Evolutionary conservation across 1,284 basidiomycete genomes (phyloP).

Genomic region (Trichosporon faecale): DNA sequence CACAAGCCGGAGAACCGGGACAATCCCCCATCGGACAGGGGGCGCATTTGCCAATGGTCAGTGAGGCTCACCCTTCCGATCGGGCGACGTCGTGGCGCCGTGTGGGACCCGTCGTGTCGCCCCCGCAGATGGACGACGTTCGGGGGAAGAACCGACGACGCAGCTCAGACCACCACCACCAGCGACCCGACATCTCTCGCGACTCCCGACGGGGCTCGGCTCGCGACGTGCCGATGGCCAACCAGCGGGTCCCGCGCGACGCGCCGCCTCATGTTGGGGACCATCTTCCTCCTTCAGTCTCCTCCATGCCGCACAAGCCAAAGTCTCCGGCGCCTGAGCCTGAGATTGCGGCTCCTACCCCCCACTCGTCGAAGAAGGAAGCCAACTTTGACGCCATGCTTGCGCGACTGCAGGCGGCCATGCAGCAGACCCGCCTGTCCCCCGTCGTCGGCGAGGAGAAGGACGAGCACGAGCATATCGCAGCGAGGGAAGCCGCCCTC

Average conservation of each 20-base stretch:
- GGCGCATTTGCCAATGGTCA: background rate
- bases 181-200: background rate
- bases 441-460: constrained; percentile 27
- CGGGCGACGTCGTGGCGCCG: constrained; percentile 17
- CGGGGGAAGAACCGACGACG: background rate
- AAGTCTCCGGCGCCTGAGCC: background rate
- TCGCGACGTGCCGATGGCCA: background rate
- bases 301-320: background rate
- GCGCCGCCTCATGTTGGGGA: constrained; percentile 13
- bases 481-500: background rate
- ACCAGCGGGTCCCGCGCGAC: constrained; percentile 7
- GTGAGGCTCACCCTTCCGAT: constrained; percentile 12
- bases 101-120: background rate
- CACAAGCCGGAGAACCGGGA: background rate
- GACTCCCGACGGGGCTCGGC: background rate
- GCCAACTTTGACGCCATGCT: constrained; percentile 75
- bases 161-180: constrained; percentile 5
- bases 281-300: background rate
- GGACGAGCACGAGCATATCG: background rate
- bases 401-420: constrained; percentile 80
- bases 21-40: background rate
- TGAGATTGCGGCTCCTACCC: constrained; percentile 14
- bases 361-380: constrained; percentile 53
- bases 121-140: background rate
- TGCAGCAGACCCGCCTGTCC: constrained; percentile 65